Evolutionary conservation across 2,329 filamentous ascomycete genomes (phyloP), one percentile per base, ranked within the genome.

Genomic region (Colletotrichum trifolii): DNA sequence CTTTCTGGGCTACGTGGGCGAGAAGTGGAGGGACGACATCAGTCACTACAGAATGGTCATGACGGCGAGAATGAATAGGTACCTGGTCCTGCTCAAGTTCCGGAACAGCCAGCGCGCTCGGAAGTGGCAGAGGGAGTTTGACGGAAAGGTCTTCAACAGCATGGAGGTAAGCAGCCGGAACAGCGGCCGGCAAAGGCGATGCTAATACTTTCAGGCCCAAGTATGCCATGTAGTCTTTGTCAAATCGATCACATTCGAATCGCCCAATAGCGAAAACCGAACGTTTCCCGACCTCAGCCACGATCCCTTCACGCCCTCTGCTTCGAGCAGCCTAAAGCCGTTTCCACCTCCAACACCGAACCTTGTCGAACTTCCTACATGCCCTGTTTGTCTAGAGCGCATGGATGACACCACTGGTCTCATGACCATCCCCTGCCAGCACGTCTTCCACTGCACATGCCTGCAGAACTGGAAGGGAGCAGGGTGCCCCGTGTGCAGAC

Each of bases 381-480:
- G 96, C 69, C 94, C 96, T 0, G 96, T 99, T 9, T 99, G 96
- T 70, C 85, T 99, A 6, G 96, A 99, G 76, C 90, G 95, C 52
- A 99, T 99, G 96, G 96, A 99, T 73, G 95, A 98, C 75, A 97
- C 94, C 0, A 96, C 94, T 0, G 96, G 96, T 0, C 83, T 99
- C 2, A 87, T 99, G 74, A 99, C 96, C 1, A 98, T 98, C 45
- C 90, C 96, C 36, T 99, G 96, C 75, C 95, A 98, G 73, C 96
- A 99, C 73, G 93, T 98, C 55, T 99, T 99, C 74, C 96, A 99
- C 76, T 98, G 96, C 74, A 94, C 91, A 2, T 99, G 96, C 77
- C 83, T 99, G 1, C 92, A 97, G 73, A 98, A 96, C 74, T 99
- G 96, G 96, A 93, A 92, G 74, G 94, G 95, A 5, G 91, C 90